Evolutionary conservation across 352 stramenopile species (phyloP), one percentile per base, ranked within the genome.

Genomic region (Phytophthora pistaciae): DNA sequence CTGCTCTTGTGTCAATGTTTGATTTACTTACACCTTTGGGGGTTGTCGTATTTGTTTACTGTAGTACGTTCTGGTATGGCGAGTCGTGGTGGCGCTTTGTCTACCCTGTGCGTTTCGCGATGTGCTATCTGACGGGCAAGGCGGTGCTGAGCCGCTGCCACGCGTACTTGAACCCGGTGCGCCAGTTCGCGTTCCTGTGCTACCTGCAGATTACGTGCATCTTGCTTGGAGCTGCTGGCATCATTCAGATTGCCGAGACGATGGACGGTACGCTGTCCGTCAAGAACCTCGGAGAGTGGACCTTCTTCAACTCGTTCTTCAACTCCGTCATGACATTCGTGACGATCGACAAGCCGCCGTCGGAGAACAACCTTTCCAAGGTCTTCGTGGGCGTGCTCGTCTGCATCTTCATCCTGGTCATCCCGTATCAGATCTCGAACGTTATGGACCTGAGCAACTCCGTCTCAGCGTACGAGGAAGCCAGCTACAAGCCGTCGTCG

Each of bases 291-390:
- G 88, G 88, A 42, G 88, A 96, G 55, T 96, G 89, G 89, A 96
- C 89, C 2, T 96, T 94, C 58, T 96, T 96, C 76, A 95, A 95
- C 63, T 79, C 89, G 23, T 94, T 93, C 53, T 96, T 96, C 80
- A 96, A 96, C 60, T 96, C 89, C 21, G 83, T 96, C 8, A 87
- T 96, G 64, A 88, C 93, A 18, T 96, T 96, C 21, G 89, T 96
- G 50, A 94, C 89, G 13, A 96, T 96, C 63, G 83, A 94, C 61
- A 93, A 88, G 33, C 89, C 89, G 10, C 88, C 89, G 2, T 88
- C 89, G 5, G 87, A 96, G 56, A 96, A 94, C 59, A 74, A 78
- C n/a, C 78, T 96, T 20, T 86, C 89, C 18, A 94, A 95, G 67
- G 63, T 91, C 9, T 95, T 94, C 56, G 86, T 96, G 48, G 88